Evolutionary conservation across 2,329 filamentous ascomycete species (phyloP), one percentile per base, ranked within the genome.

Genomic region (Pseudocercospora musae): DNA sequence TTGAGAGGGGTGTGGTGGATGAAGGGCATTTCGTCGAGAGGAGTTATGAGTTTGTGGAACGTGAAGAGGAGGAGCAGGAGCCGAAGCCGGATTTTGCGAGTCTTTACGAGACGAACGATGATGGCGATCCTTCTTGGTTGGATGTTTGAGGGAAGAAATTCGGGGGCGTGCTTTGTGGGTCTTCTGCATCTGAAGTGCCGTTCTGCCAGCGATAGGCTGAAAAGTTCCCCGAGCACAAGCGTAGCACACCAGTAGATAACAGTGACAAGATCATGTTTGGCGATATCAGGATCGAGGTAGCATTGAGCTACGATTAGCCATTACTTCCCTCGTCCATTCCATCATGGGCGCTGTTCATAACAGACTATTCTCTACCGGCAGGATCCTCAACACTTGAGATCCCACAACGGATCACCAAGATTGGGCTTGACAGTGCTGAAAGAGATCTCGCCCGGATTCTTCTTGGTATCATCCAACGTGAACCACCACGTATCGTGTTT

Each of bases 401-500:
- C 60, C 57, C 65, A 69, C 7, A 66, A 53, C 29, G 66, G 66
- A 25, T 59, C 60, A 20, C 64, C 58, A 2, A 66, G 44, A 57
- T 66, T 60, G 33, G 88, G 86, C 27, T 58, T 57, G 44, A 68
- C 62, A 21, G 68, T 29, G 23, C 60, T 60, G 57, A 69, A 69
- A 15, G 64, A 66, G 29, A 61, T 42, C 20, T 57, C 61, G 3
- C 15, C 18, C 15, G 57, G 57, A 27, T 60, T 55, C 11, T 53
- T 25, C 46, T 65, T 58, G 13, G 56, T 20, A 44, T 65, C 62
- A 33, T 65, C 58, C 46, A 63, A n/a, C 6, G 55, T 49, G 46
- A 60, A 92, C 88, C 90, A 94, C 85, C 87, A 94, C 63, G 87
- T 84, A 66, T 79, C 78, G 67, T 76, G 80, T 56, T 81, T 82